Evolutionary conservation across 1,139 yeast species (phyloP).

Genomic region (Kodamaea ohmeri): DNA sequence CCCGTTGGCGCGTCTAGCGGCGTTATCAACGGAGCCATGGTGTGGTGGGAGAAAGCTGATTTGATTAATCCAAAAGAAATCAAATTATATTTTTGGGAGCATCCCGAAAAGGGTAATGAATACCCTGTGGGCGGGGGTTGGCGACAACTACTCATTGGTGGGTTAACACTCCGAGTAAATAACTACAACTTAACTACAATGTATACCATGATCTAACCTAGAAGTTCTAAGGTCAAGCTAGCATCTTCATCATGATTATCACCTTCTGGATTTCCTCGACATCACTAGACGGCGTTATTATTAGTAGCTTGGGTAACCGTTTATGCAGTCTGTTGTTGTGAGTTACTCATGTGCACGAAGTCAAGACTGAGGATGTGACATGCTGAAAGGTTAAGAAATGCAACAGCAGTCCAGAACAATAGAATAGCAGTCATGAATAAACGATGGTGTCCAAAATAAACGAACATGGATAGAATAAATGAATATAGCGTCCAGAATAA

Average conservation of each 20-base stretch:
- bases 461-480: too few relatives aligned
- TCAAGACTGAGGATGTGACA: neutral
- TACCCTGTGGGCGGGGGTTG: constrained; percentile 7
- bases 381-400: neutral
- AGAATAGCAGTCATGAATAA: too few relatives aligned
- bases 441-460: too few relatives aligned
- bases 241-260: neutral
- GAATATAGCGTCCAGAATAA: too few relatives aligned
- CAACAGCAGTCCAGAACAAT: neutral
- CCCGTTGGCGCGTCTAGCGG: constrained; percentile 12
- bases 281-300: constrained; percentile 4
- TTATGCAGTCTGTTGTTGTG: constrained; percentile 1
- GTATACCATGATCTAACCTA: too few relatives aligned
- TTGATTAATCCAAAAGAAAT: constrained; percentile 6
- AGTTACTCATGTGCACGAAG: neutral
- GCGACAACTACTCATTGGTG: neutral
- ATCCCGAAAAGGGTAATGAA: constrained; percentile 5
- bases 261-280: neutral
- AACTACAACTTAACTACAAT: too few relatives aligned
- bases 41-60: constrained; percentile 6
- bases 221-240: too few relatives aligned
- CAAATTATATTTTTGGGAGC: constrained; percentile 4
- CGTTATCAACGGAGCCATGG: constrained; percentile 13
- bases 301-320: constrained; percentile 2
- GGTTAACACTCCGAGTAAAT: neutral